Evolutionary conservation across 2,329 filamentous ascomycete genomes (phyloP).

Genomic region (Xylaria hypoxylon): DNA sequence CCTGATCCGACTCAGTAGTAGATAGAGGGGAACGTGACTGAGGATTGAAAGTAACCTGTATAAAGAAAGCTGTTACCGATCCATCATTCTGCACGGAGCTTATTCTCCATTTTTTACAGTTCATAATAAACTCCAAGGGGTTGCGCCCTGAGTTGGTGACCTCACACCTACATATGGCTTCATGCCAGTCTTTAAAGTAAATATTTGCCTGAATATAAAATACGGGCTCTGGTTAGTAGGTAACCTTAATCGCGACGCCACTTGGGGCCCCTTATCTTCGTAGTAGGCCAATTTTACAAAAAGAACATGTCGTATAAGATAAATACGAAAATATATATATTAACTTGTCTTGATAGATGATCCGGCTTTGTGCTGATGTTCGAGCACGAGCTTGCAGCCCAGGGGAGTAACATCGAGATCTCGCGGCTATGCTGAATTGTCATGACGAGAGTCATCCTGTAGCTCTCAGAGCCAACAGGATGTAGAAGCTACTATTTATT

Average conservation of each 20-base stretch:
- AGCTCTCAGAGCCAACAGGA: too few species aligned
- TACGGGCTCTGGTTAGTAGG: background rate
- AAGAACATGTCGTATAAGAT: background rate
- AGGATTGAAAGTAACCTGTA: background rate
- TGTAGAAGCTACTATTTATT: too few species aligned
- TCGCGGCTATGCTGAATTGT: too few species aligned
- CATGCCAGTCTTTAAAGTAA: background rate
- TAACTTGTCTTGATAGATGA: background rate
- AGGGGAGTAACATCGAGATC: too few species aligned
- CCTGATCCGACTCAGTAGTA: background rate
- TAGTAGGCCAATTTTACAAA: background rate
- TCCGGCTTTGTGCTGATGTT: background rate
- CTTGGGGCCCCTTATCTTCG: background rate
- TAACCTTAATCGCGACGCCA: background rate
- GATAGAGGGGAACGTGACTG: background rate
- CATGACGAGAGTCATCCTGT: too few species aligned
- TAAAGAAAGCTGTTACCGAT: background rate
- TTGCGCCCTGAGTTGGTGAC: background rate
- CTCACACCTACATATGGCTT: background rate
- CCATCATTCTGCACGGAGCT: background rate
- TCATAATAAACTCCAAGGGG: background rate
- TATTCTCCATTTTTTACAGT: background rate
- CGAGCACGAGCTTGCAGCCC: too few species aligned
- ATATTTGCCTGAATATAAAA: background rate
- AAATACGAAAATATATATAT: background rate